Base-by-base conservation (phyloP, 768 basidiomycete genomes). In the Phanerodontia chrysosporium region DNA sequence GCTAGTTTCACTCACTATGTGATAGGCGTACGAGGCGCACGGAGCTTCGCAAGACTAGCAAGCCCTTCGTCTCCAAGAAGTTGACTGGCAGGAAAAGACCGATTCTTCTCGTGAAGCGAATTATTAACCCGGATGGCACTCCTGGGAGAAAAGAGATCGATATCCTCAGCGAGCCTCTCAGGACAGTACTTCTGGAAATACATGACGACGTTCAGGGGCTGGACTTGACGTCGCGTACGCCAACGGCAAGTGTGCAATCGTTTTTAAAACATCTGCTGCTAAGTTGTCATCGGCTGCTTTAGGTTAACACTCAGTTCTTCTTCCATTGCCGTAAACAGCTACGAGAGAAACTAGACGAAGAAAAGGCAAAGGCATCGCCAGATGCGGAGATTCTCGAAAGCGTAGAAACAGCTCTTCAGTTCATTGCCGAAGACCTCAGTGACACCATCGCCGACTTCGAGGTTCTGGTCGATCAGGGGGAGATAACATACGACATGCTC, bases 231-330 rank as follows among this genome's bases (percentile, higher is more conserved):
- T 14, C 36, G 10, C 21, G 30, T 27, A 28, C 32, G 3, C 57
- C 57, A 6, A 52, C 35, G 2, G 57, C 52, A 44, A 14, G 57
- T 44, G 29, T 22, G 10, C 16, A 22, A n/a, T 8, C 45, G 49
- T 9, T 4, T 1, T 21, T 16, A 21, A 29, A 10, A 9, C 30
- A 16, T 21, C 5, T 2, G n/a, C 12, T 32, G 2, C 49, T 10
- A 16, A n/a, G 8, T 30, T 25, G 21, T 42, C 36, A 3, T 18
- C 32, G 27, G 8, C 1, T 27, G 30, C 5, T 13, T 3, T 22
- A 59, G 58, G 52, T 55, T 18, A 21, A 53, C n/a, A 52, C 44
- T 8, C 44, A 55, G 14, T 25, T 55, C 28, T 59, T 59, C 44
- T 59, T 54, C 52, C 44, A 52, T 30, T 59, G 44, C n/a, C 45